Conservation (phyloP, 129 eudicot genomes). For the Logfia minima region DNA sequence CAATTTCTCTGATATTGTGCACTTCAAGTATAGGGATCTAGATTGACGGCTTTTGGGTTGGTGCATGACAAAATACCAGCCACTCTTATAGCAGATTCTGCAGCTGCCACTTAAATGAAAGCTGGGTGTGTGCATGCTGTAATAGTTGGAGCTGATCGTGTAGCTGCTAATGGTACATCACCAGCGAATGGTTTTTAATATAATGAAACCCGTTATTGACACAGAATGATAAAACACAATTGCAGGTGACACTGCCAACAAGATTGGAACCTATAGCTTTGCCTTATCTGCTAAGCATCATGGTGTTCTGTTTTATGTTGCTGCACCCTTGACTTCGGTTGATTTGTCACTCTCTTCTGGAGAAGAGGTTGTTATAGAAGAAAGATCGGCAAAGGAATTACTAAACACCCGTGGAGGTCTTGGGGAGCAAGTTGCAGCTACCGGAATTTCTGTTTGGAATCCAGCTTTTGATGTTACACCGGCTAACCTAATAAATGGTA, state of each 20-base stretch:
- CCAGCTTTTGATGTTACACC: conserved; percentile 99
- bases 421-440: conserved; percentile 96
- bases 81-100: conserved; percentile 94
- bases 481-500: conserved; percentile 63
- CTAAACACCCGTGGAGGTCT: conserved; percentile 81
- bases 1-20: too few species aligned
- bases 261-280: conserved; percentile 94
- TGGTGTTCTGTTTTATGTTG: conserved; percentile 73
- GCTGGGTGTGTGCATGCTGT: conserved; percentile 80
- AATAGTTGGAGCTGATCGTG: conserved; percentile 97
- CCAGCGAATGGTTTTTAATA: neutral
- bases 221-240: neutral
- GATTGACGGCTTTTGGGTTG: conserved; percentile 89
- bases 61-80: conserved; percentile 94
- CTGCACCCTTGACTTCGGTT: conserved; percentile 94
- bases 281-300: conserved; percentile 81
- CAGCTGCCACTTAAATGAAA: conserved; percentile 94
- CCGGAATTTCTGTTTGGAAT: conserved; percentile 95
- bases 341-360: conserved; percentile 80
- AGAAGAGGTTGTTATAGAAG: conserved; percentile 82
- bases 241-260: conserved; percentile 95
- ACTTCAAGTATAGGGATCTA: conserved; percentile 65
- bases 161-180: conserved; percentile 85
- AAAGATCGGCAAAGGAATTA: conserved; percentile 83
- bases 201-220: neutral